Percentiles rank a stretch among this genome's conserved stretches.
Evolutionary conservation across 176 grass and related monocot genomes (phyloP).

Genomic region (Cenchrus purpureus): DNA sequence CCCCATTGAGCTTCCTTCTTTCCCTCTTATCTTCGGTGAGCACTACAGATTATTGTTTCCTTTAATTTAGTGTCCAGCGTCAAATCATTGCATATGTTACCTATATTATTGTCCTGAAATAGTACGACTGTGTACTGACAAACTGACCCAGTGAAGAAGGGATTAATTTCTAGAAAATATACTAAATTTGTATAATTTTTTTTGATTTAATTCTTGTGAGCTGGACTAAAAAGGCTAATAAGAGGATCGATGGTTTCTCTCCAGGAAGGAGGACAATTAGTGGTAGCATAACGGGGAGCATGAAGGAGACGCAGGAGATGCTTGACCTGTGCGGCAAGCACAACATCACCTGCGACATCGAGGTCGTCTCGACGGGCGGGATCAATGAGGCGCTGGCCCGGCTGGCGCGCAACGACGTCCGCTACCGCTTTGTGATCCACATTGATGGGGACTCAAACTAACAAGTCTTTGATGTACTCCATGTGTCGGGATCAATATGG

Average conservation of each 20-base stretch:
- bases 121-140: too few species aligned
- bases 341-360: constrained; percentile 74
- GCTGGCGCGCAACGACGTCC: constrained; percentile 78
- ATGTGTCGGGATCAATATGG: not conserved
- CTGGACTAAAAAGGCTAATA: too few species aligned
- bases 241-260: too few species aligned
- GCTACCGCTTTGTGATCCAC: constrained; percentile 81
- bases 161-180: too few species aligned
- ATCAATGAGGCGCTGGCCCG: constrained; percentile 68
- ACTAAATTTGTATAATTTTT: too few species aligned
- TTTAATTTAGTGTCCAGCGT: too few species aligned
- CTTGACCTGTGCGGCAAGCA: constrained; percentile 66
- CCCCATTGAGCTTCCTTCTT: constrained; percentile 81
- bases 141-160: too few species aligned
- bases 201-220: too few species aligned
- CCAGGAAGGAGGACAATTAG: constrained; percentile 58
- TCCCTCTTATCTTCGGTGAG: constrained; percentile 82
- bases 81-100: too few species aligned
- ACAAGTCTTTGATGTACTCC: constrained; percentile 33
- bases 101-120: too few species aligned
- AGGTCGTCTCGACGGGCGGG: constrained; percentile 55
- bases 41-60: too few species aligned
- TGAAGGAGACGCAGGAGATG: constrained; percentile 95
- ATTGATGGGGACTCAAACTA: constrained; percentile 17
- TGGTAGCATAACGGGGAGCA: constrained; percentile 81